These are phyloP conservation scores for Phytophthora sp. DNA, from an alignment of 352 stramenopile genomes.

Conservation along the genomic window DNA sequence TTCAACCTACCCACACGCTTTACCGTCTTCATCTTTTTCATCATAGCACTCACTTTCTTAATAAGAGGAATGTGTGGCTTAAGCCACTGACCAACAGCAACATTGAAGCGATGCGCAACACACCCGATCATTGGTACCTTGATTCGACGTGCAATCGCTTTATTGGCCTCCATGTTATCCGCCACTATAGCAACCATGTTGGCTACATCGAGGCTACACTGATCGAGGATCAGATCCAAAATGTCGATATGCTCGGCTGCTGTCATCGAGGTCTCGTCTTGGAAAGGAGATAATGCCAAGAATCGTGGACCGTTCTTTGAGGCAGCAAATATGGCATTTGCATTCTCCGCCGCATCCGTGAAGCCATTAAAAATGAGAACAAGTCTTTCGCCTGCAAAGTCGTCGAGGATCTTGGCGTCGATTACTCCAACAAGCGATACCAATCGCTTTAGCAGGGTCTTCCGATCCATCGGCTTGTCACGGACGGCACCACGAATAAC, in stretches of 20 bases:
- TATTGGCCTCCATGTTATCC: not conserved
- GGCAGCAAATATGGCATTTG: not conserved
- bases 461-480: conserved; percentile 6
- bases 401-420: not conserved
- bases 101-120: no score
- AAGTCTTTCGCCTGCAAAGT: not conserved
- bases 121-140: not conserved
- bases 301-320: no score
- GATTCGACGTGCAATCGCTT: not conserved
- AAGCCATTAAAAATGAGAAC: not conserved
- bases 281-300: no score
- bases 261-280: not conserved
- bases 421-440: not conserved
- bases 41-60: not conserved
- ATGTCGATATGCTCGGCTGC: not conserved
- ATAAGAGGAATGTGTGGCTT: not conserved
- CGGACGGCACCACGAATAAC: not conserved
- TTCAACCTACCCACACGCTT: not conserved
- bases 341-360: not conserved
- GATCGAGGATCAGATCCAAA: not conserved
- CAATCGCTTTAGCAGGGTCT: conserved; percentile 10
- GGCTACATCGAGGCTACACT: not conserved
- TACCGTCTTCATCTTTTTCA: not conserved
- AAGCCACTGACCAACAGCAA: not conserved
- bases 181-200: not conserved